These are phyloP conservation scores for Pyrus communis DNA, from an alignment of 306 rosid species.

Conservation along the genomic window DNA sequence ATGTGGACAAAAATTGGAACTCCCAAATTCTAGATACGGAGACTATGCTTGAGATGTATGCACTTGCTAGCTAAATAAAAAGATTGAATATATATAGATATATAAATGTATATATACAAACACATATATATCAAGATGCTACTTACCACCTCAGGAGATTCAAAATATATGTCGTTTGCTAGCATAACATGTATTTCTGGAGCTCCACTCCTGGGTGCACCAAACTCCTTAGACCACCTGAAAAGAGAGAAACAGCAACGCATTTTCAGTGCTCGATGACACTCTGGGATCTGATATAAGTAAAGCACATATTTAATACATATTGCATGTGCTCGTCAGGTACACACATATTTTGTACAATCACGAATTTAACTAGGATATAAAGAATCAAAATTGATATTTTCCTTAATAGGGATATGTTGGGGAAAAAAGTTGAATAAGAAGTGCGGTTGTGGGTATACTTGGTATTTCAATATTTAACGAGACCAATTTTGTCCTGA, in stretches of 20 bases:
- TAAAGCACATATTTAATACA: not conserved
- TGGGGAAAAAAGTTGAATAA: not conserved
- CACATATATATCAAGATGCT: not conserved
- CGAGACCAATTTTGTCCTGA: not conserved
- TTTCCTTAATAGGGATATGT: not conserved
- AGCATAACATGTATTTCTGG: constrained; percentile 82
- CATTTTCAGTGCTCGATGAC: not conserved
- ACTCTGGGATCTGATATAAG: not conserved
- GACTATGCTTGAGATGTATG: not conserved
- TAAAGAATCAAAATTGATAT: not conserved
- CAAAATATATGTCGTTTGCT: constrained; percentile 82
- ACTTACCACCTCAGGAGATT: constrained; percentile 87
- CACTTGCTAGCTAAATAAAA: not conserved
- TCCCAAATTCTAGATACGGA: not conserved
- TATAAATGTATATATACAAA: no score
- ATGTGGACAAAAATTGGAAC: not conserved
- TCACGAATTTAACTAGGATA: not conserved
- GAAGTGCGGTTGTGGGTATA: not conserved
- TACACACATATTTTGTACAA: not conserved
- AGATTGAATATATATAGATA: not conserved
- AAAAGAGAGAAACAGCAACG: not conserved
- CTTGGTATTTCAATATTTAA: not conserved
- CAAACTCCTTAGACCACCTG: constrained; percentile 95
- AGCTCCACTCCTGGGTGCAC: constrained; percentile 57
- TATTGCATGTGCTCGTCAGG: not conserved